phyloP scores from a whole-genome alignment of 2,329 filamentous ascomycete genomes.

The Botrytis pseudocinerea region DNA sequence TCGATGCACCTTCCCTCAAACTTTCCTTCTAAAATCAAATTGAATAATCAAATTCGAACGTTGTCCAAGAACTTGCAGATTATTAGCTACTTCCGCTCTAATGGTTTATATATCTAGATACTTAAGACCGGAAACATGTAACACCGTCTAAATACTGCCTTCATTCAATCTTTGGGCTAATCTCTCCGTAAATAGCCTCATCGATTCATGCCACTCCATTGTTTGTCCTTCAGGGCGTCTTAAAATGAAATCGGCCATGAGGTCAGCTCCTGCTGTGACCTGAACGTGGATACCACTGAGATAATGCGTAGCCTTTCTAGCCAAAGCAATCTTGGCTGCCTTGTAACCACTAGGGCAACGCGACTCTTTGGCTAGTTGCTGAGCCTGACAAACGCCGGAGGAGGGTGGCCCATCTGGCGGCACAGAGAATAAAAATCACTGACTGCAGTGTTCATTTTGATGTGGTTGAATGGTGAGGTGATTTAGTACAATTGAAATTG shows the following conservation, averaged over 20 bases:
- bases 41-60: neutral
- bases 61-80: neutral
- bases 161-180: neutral
- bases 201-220: neutral
- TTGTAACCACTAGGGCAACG: neutral
- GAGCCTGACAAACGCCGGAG: neutral
- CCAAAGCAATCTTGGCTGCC: neutral
- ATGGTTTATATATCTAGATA: neutral
- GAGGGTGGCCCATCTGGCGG: neutral
- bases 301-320: neutral
- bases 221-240: neutral
- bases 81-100: neutral
- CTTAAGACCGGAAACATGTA: neutral
- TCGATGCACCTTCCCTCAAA: neutral
- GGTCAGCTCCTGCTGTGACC: neutral
- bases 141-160: neutral
- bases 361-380: neutral
- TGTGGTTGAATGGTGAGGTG: no score
- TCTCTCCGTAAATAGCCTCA: neutral
- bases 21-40: neutral
- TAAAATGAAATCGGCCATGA: neutral
- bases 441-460: neutral
- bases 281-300: neutral
- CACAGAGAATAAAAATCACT: neutral
- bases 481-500: no score